phyloP scores from a whole-genome alignment of 495 filamentous ascomycete genomes.

The Xylaria curta region DNA sequence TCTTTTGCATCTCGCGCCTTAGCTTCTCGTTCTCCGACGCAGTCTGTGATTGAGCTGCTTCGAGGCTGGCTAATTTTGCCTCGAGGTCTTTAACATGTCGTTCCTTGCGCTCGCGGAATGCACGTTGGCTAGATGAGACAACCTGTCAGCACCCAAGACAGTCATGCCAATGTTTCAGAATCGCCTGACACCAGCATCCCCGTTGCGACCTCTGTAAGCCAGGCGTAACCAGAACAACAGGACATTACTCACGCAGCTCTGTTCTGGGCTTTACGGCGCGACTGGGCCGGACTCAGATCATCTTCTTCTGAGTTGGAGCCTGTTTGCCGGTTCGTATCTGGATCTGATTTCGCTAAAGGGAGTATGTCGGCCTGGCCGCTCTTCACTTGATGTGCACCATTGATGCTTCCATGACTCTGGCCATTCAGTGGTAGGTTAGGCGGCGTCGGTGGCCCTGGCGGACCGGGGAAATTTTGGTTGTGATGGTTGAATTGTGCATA shows the following conservation, averaged over 20 bases:
- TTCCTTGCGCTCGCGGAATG: constrained; percentile 97
- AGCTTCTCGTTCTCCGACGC: constrained; percentile 79
- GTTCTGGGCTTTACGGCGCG: constrained; percentile 92
- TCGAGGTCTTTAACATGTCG: constrained; percentile 92
- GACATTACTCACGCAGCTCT: constrained; percentile 81
- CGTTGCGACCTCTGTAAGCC: not conserved
- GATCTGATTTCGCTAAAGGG: constrained; percentile 47
- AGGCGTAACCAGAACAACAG: constrained; percentile 25
- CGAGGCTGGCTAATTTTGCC: constrained; percentile 77
- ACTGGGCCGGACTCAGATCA: constrained; percentile 77
- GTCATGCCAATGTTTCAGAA: not conserved
- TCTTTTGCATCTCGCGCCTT: constrained; percentile 78
- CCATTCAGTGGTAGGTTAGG: constrained; percentile 40
- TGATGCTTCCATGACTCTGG: constrained; percentile 35
- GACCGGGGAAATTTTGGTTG: constrained; percentile 45
- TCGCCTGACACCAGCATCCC: not conserved
- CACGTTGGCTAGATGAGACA: constrained; percentile 70
- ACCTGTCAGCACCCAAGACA: constrained; percentile 6
- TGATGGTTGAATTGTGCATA: constrained; percentile 51
- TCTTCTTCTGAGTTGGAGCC: constrained; percentile 62
- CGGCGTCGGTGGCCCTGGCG: constrained; percentile 55
- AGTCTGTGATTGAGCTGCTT: constrained; percentile 56
- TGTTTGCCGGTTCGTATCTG: constrained; percentile 43
- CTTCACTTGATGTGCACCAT: constrained; percentile 35
- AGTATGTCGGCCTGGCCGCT: constrained; percentile 41